phyloP scores from a whole-genome alignment of 2,329 filamentous ascomycete species.

The Fusarium odoratissimum region DNA sequence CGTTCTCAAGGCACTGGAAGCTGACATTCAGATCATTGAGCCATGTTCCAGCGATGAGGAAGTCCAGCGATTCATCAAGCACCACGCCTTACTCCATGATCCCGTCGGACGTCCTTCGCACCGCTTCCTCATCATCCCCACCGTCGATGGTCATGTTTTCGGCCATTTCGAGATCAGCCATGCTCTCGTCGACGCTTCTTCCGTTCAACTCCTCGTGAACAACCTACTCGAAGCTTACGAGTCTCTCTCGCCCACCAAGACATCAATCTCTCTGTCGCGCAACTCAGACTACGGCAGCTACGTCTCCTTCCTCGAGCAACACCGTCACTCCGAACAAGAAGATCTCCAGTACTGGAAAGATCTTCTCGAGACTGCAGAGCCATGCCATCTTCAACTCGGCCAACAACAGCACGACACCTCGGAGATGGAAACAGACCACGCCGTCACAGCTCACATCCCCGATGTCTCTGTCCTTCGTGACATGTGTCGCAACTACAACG shows the following conservation, averaged over 20 bases:
- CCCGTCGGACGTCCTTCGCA: neutral
- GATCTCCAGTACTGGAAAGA: neutral
- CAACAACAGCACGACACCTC: fast-evolving
- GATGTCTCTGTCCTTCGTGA: neutral
- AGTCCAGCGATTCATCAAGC: neutral
- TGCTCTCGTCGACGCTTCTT: neutral
- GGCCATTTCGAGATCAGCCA: neutral
- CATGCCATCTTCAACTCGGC: neutral
- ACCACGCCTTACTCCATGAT: neutral
- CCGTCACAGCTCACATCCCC: neutral
- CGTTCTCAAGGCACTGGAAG: neutral
- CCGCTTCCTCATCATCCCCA: neutral
- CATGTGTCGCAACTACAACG: neutral
- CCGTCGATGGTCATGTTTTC: neutral
- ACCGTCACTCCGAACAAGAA: neutral
- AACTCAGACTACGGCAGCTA: neutral
- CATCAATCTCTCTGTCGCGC: neutral
- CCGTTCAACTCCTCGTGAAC: neutral
- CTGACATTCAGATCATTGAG: neutral
- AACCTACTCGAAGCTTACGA: neutral
- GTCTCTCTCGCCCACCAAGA: neutral
- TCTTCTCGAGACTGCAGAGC: neutral
- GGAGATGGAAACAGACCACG: neutral
- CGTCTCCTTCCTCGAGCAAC: neutral
- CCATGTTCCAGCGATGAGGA: neutral